Percentiles rank a stretch among this genome's conserved stretches.
Conservation (phyloP, 345 rosid genomes). For the Brassica carinata region DNA sequence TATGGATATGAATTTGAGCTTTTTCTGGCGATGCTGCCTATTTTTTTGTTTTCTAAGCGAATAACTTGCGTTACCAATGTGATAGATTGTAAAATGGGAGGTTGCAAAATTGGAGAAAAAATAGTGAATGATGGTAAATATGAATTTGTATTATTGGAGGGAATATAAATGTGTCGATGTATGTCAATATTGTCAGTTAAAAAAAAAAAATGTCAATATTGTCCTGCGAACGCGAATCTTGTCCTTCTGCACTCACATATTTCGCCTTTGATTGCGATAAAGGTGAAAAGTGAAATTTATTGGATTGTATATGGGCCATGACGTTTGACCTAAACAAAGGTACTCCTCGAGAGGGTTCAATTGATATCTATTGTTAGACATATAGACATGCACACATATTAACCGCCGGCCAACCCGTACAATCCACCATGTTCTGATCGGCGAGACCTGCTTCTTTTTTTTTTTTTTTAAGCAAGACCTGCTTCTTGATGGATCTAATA, state of each 20-base stretch:
- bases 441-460: too few relatives aligned
- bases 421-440: neutral
- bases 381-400: neutral
- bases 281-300: neutral
- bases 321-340: neutral
- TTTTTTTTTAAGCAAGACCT: too few relatives aligned
- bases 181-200: too few relatives aligned
- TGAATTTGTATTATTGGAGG: constrained; percentile 7
- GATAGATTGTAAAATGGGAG: neutral
- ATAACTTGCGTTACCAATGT: constrained; percentile 25
- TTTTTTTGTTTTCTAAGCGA: constrained; percentile 14
- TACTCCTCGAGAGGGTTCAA: neutral
- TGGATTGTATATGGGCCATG: neutral
- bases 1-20: constrained; percentile 24
- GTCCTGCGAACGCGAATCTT: constrained; percentile 19
- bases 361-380: neutral
- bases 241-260: neutral
- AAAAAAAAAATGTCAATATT: too few relatives aligned
- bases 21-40: constrained; percentile 23
- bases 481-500: neutral
- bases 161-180: neutral
- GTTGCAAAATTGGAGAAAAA: constrained; percentile 1
- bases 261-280: neutral
- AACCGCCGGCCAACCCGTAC: neutral
- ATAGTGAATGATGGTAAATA: constrained; percentile 8